Evolutionary conservation across 1,284 basidiomycete genomes (phyloP).

Genomic region (Cryptococcus sp.): DNA sequence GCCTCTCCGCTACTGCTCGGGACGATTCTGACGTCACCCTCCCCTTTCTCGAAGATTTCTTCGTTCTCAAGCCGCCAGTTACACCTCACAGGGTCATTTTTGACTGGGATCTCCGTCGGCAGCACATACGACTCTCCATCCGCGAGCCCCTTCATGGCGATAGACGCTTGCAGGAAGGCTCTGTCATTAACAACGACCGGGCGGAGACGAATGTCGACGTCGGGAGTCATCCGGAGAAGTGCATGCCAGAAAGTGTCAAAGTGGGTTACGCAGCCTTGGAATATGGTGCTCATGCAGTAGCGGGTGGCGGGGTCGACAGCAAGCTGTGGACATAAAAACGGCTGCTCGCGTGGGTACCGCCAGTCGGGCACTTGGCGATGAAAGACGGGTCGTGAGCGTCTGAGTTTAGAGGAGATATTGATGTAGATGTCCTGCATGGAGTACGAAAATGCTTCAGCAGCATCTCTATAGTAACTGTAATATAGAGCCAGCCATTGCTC

Average conservation of each 20-base stretch:
- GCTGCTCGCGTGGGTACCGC: neutral
- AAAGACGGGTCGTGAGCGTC: too few species aligned
- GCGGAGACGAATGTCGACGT: conserved; percentile 13
- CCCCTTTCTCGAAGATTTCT: neutral
- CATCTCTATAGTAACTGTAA: too few species aligned
- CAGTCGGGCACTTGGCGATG: neutral
- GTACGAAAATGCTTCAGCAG: too few species aligned
- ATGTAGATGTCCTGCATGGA: too few species aligned
- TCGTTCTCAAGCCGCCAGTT: neutral
- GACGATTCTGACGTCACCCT: neutral
- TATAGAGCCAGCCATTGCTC: neutral
- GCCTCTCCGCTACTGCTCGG: neutral
- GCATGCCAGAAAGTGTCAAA: neutral
- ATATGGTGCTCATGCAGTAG: too few species aligned
- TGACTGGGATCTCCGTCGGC: conserved; percentile 24
- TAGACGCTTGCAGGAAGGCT: too few species aligned
- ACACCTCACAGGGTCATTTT: conserved; percentile 12
- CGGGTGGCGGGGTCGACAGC: too few species aligned
- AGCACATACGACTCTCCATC: conserved; percentile 16
- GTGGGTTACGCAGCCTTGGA: too few species aligned
- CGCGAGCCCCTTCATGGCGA: neutral
- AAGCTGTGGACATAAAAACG: neutral
- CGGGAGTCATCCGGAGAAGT: neutral
- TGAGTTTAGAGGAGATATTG: too few species aligned
- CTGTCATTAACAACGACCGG: too few species aligned